Base-by-base conservation (phyloP, 805 yeast species). In the Yarrowia osloensis region DNA sequence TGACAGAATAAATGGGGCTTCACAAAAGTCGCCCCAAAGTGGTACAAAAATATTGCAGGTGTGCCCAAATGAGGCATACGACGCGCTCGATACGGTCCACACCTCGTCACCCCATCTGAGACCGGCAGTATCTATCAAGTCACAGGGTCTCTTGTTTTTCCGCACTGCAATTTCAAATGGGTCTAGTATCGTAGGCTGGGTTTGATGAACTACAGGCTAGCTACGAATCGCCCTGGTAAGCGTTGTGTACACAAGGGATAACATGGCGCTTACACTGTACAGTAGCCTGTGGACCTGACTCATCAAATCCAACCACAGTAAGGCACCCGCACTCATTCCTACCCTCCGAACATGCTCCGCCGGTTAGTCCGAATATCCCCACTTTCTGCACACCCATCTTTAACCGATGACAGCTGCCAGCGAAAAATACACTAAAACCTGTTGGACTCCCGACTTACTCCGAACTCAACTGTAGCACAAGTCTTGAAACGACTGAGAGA, bases 331-430 rank as follows among this genome's bases (percentile, higher is more conserved):
- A n/a, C n/a, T n/a, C n/a, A n/a, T n/a, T n/a, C n/a, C n/a, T n/a
- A n/a, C 4, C 24, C 31, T 28, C 52, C 52, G 52, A n/a, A n/a
- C n/a, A 17, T 26, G 33, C 54, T 28, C 54, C 54, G 54, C 52
- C 21, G 7, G 54, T 49, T 49, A 49, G 54, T 49, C 54, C 54
- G 54, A n/a, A n/a, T 42, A 42, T 42, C 47, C 47, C 50, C 50
- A 22, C 57, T 31, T 49, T n/a, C 57, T 29, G 39, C 55, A 49
- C 40, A 3, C 26, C 26, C 5, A 13, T 11, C n/a, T n/a, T 37
- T 37, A 11, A 37, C 15, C 21, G n/a, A n/a, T 15, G 57, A 50
- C 57, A 49, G 39, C 26, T 33, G 57, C n/a, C 21, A 33, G 17
- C 19, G 26, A 33, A 50, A n/a, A 50, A 21, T 15, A 21, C 57